Conservation (phyloP, 1,139 yeast species). For the Schizosaccharomyces versatilis region DNA sequence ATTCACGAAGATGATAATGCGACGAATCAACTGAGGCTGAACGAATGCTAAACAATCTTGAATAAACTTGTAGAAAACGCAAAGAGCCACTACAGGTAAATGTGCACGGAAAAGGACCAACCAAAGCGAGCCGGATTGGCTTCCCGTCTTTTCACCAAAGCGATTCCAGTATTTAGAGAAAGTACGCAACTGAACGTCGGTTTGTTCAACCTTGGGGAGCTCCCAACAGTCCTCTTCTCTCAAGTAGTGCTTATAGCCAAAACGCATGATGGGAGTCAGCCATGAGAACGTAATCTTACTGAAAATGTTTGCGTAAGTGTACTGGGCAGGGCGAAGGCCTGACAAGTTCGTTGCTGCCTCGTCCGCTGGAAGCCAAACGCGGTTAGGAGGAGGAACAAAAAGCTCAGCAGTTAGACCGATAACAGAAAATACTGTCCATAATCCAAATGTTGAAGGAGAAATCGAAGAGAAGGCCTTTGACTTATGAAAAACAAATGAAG, state of each 20-base stretch:
- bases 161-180: slow-evolving; percentile 44
- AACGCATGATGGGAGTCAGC: slow-evolving; percentile 78
- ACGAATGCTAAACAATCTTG: slow-evolving; percentile 69
- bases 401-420: neutral
- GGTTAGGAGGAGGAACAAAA: neutral
- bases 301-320: slow-evolving; percentile 42
- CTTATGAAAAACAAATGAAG: neutral
- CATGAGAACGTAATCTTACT: slow-evolving; percentile 67
- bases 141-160: slow-evolving; percentile 23
- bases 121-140: slow-evolving; percentile 35
- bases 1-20: slow-evolving; percentile 60
- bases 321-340: neutral
- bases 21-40: slow-evolving; percentile 68
- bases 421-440: neutral
- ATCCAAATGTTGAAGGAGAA: no score
- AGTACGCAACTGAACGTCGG: slow-evolving; percentile 34
- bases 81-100: slow-evolving; percentile 45
- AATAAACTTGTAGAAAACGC: slow-evolving; percentile 51
- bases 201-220: slow-evolving; percentile 37
- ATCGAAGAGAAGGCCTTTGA: neutral
- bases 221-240: slow-evolving; percentile 63
- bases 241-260: slow-evolving; percentile 54
- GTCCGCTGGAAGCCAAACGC: neutral
- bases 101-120: slow-evolving; percentile 44
- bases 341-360: neutral